Evolutionary conservation across 2,329 filamentous ascomycete genomes (phyloP).

Genomic region (Alternaria sp.): DNA sequence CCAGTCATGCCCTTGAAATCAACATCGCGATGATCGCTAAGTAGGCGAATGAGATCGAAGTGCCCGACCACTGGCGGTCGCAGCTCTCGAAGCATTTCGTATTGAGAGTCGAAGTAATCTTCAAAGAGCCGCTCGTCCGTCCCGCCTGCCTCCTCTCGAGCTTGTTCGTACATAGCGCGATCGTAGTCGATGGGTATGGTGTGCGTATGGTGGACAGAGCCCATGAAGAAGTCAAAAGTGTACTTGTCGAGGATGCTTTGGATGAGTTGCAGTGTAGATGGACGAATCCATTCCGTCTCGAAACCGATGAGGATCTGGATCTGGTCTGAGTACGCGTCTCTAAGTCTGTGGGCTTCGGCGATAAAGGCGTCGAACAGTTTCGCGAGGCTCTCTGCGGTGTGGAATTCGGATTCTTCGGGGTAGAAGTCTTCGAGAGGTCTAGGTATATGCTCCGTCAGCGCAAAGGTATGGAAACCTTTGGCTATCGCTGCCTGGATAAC

Average conservation of each 20-base stretch:
- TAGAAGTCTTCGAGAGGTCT: slow-evolving; percentile 81
- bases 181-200: slow-evolving; percentile 91
- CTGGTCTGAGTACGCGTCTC: slow-evolving; percentile 68
- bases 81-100: slow-evolving; percentile 76
- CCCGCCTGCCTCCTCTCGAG: slow-evolving; percentile 62
- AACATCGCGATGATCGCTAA: slow-evolving; percentile 71
- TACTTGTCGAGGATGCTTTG: slow-evolving; percentile 64
- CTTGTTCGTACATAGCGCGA: slow-evolving; percentile 67
- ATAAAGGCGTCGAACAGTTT: slow-evolving; percentile 74
- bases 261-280: slow-evolving; percentile 67
- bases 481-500: slow-evolving; percentile 80
- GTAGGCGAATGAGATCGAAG: slow-evolving; percentile 87
- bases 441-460: slow-evolving; percentile 94
- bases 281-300: slow-evolving; percentile 90
- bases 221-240: slow-evolving; percentile 85
- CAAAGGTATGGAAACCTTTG: slow-evolving; percentile 81
- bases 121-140: slow-evolving; percentile 71
- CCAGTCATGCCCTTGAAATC: slow-evolving; percentile 63
- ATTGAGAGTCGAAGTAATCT: slow-evolving; percentile 88
- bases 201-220: slow-evolving; percentile 88
- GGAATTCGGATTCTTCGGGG: slow-evolving; percentile 75
- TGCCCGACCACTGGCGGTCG: slow-evolving; percentile 84
- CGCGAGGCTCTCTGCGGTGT: slow-evolving; percentile 41
- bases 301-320: slow-evolving; percentile 89
- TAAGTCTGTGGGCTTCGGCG: slow-evolving; percentile 74